These are phyloP conservation scores for Leishmania martiniquensis DNA, from an alignment of 208 protist genomes.

Conservation along the genomic window DNA sequence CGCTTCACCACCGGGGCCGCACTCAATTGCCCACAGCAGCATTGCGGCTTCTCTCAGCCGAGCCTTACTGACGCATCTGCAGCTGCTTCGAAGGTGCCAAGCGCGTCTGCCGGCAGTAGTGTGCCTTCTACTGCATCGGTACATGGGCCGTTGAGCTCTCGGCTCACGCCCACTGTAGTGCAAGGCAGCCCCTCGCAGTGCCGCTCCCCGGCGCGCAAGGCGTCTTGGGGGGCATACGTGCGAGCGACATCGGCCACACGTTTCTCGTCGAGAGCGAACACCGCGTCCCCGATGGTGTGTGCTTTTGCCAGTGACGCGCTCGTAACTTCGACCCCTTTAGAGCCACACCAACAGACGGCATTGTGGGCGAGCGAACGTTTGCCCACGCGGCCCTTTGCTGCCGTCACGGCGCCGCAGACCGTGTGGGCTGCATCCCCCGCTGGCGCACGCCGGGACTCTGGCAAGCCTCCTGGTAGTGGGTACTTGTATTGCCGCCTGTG, in stretches of 20 bases:
- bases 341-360: background rate
- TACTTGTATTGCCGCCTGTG: conserved; percentile 35
- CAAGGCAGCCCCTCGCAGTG: background rate
- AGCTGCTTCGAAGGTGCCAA: background rate
- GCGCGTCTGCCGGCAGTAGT: background rate
- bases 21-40: background rate
- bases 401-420: background rate
- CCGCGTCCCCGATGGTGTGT: background rate
- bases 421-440: background rate
- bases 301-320: background rate
- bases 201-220: background rate
- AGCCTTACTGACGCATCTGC: background rate
- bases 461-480: conserved; percentile 6
- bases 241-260: background rate
- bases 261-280: background rate
- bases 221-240: background rate
- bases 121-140: background rate
- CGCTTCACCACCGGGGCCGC: conserved; percentile 3
- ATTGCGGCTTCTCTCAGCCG: background rate
- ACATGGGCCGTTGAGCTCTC: too few species aligned
- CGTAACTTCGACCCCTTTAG: background rate
- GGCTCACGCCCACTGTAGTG: background rate
- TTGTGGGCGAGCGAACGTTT: background rate
- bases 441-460: background rate
- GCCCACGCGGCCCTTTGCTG: too few species aligned